A percentile compares a stretch with the other conserved stretches of the same genome.
Conservation (phyloP, 2,329 filamentous ascomycete species). For the Ophiosphaerella korrae region DNA sequence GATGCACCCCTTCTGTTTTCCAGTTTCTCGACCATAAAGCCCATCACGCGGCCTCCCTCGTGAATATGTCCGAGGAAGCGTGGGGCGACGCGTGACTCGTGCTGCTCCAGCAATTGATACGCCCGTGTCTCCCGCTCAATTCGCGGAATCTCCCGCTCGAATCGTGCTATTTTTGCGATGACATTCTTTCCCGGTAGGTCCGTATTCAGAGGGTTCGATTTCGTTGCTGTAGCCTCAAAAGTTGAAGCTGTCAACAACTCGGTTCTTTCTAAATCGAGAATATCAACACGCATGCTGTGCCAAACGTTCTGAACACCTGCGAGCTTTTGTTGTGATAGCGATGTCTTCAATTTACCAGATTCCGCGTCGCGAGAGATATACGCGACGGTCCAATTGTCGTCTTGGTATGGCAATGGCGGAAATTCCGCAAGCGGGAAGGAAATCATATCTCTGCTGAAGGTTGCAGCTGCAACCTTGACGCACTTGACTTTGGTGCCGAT, state of each 20-base stretch:
- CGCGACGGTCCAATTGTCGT: constrained; percentile 10
- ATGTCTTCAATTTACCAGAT: constrained; percentile 32
- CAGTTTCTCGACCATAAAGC: constrained; percentile 45
- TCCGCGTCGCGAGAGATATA: constrained; percentile 10
- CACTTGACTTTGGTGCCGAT: constrained; percentile 14
- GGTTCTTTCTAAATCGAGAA: constrained; percentile 31
- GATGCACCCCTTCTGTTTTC: constrained; percentile 34
- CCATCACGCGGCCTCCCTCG: constrained; percentile 44
- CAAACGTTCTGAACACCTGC: constrained; percentile 30
- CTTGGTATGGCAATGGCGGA: constrained; percentile 8
- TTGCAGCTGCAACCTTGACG: constrained; percentile 7
- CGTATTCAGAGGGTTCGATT: constrained; percentile 9
- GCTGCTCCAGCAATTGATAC: constrained; percentile 19
- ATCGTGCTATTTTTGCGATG: constrained; percentile 15
- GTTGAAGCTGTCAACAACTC: constrained; percentile 30
- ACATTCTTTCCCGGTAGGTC: constrained; percentile 11
- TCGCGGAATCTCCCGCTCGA: constrained; percentile 13
- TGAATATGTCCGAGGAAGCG: constrained; percentile 45
- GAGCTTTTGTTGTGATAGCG: constrained; percentile 25
- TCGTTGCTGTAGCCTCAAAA: constrained; percentile 26
- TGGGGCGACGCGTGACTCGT: constrained; percentile 35
- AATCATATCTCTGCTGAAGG: constrained; percentile 15
- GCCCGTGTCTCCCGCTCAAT: constrained; percentile 13
- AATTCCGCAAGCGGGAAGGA: constrained; percentile 10
- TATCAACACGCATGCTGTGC: constrained; percentile 31